These are phyloP conservation scores for Pterulicium gracile DNA, from an alignment of 1,284 basidiomycete species.

Conservation along the genomic window DNA sequence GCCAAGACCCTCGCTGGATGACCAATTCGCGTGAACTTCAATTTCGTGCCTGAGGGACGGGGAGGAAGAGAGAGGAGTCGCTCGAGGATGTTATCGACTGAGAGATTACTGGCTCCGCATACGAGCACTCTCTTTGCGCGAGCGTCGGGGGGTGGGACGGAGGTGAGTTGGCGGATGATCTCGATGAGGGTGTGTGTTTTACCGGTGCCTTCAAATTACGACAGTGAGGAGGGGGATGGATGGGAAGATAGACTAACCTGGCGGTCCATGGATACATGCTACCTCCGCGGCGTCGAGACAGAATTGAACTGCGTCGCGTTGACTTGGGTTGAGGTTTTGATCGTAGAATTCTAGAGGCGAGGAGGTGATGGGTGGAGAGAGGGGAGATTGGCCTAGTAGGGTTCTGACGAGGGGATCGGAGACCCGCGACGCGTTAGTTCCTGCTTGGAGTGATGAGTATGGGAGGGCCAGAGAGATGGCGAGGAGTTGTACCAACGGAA, in stretches of 20 bases:
- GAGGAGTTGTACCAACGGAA: slow-evolving; percentile 11
- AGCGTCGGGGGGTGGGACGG: slow-evolving; percentile 32
- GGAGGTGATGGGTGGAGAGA: slow-evolving; percentile 25
- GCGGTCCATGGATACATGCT: slow-evolving; percentile 94
- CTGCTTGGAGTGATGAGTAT: slow-evolving; percentile 26
- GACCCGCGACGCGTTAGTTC: slow-evolving; percentile 29
- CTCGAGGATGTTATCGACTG: slow-evolving; percentile 86
- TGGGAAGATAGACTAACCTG: slow-evolving; percentile 45
- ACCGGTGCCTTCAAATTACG: slow-evolving; percentile 53
- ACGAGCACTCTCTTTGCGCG: slow-evolving; percentile 59
- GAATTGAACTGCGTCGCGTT: slow-evolving; percentile 73
- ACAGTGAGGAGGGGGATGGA: slow-evolving; percentile 1
- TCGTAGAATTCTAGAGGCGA: slow-evolving; percentile 64
- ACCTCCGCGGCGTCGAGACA: slow-evolving; percentile 66
- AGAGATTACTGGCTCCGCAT: slow-evolving; percentile 86
- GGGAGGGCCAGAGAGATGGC: slow-evolving; percentile 1
- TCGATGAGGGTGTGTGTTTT: slow-evolving; percentile 92
- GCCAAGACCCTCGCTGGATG: slow-evolving; percentile 91
- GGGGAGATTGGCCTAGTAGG: slow-evolving; percentile 50
- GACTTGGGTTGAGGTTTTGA: slow-evolving; percentile 68
- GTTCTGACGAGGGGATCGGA: slow-evolving; percentile 40
- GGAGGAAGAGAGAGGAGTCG: slow-evolving; percentile 57
- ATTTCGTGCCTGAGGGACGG: slow-evolving; percentile 27
- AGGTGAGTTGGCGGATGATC: slow-evolving; percentile 75
- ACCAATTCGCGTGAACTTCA: slow-evolving; percentile 74